Base-by-base conservation (phyloP, 257 asterid genomes). In the Echium plantagineum region DNA sequence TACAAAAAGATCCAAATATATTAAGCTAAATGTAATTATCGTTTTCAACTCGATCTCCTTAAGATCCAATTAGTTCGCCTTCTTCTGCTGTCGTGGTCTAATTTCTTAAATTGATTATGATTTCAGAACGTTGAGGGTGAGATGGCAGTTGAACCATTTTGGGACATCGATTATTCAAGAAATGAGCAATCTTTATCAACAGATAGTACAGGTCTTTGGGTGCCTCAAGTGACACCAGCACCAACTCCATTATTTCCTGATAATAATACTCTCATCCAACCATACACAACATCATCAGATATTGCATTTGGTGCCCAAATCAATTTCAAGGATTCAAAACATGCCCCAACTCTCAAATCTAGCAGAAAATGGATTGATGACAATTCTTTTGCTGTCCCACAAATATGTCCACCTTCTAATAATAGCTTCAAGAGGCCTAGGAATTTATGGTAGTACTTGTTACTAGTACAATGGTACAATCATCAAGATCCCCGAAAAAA, bases 301-400 rank as follows among this genome's bases (percentile, higher is more conserved):
- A 42, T 75, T 51, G 63, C 57, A 8, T 69, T 75, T 70, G 85
- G 82, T 55, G 65, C 75, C 16, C 68, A 76, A 71, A 70, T 70
- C 66, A 81, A 73, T 49, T 61, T 48, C 12, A 76, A 62, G 57
- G 78, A 69, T 0, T 52, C 63, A 21, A 78, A 73, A 65, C 87
- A 76, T 18, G 56, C 60, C 15, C 20, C 73, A 62, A 60, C 49
- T 47, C 55, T 58, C 54, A 85, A 75, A 66, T 55, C 77, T 16
- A 72, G 75, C 69, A 79, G 85, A 66, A 71, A 73, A 57, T 66
- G 78, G 80, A 73, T 60, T 5, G 85, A 81, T 46, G 94, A 84
- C 60, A 77, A 81, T 59, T 79, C 76, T 53, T 84, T 77, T 69
- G 78, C 93, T 21, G 97, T 89, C 66, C 97, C 97, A 62, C 93